These are phyloP conservation scores for Lichenothelia convexa DNA, from an alignment of 495 filamentous ascomycete species.

Conservation along the genomic window DNA sequence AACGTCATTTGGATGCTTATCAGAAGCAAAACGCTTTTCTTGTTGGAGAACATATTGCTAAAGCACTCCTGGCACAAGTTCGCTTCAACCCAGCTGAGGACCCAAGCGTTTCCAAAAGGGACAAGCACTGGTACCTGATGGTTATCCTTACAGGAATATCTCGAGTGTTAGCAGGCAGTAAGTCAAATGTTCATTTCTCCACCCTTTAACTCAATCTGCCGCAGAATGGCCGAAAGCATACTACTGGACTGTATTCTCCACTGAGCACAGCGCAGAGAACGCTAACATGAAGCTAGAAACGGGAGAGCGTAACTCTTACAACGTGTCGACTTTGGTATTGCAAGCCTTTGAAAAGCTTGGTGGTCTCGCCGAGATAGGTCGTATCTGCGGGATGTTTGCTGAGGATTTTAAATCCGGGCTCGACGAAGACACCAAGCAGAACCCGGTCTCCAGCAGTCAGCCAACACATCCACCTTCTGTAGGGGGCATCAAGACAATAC, in stretches of 20 bases:
- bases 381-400: too few species aligned
- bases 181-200: too few species aligned
- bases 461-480: too few species aligned
- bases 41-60: conserved; percentile 63
- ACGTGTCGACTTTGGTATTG: not conserved
- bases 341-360: too few species aligned
- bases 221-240: too few species aligned
- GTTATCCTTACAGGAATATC: conserved; percentile 59
- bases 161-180: conserved; percentile 60
- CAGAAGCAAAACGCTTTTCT: conserved; percentile 45
- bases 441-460: too few species aligned
- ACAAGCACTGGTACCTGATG: conserved; percentile 58
- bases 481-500: conserved; percentile 67
- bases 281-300: too few species aligned
- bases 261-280: conserved; percentile 3
- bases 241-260: too few species aligned
- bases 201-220: too few species aligned
- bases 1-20: conserved; percentile 27
- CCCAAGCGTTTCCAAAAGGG: conserved; percentile 23
- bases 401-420: too few species aligned
- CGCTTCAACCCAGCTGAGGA: conserved; percentile 18
- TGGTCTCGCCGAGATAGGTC: too few species aligned
- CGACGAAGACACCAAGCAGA: too few species aligned
- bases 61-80: conserved; percentile 49
- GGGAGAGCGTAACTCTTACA: not conserved